These are phyloP conservation scores for Zopfochytrium polystomum DNA, from an alignment of 371 early-diverging fungal species.

Conservation along the genomic window DNA sequence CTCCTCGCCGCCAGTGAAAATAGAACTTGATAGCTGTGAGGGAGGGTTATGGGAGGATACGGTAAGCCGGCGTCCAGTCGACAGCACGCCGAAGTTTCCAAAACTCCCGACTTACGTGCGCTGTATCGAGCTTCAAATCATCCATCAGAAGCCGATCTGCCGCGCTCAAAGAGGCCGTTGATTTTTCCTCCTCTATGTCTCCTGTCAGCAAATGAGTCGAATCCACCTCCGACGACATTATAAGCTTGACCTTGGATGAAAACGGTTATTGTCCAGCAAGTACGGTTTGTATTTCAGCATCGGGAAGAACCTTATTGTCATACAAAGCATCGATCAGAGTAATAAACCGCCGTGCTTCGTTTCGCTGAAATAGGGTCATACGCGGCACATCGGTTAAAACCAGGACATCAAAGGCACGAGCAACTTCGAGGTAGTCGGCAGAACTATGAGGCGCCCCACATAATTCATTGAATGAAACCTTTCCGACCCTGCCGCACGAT, in stretches of 20 bases:
- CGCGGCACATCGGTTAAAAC: slow-evolving; percentile 81
- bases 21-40: slow-evolving; percentile 49
- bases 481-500: slow-evolving; percentile 59
- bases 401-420: slow-evolving; percentile 64
- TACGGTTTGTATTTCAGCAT: too few relatives aligned
- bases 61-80: neutral
- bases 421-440: slow-evolving; percentile 84
- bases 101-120: slow-evolving; percentile 11
- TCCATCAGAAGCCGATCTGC: slow-evolving; percentile 57
- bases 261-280: too few relatives aligned
- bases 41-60: slow-evolving; percentile 1
- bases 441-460: slow-evolving; percentile 80
- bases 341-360: slow-evolving; percentile 90
- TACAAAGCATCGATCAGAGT: slow-evolving; percentile 92
- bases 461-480: slow-evolving; percentile 73
- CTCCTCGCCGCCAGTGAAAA: slow-evolving; percentile 88
- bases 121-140: slow-evolving; percentile 52
- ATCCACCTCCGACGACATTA: slow-evolving; percentile 64
- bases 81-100: too few relatives aligned
- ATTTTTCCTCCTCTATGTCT: slow-evolving; percentile 40
- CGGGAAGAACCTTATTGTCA: slow-evolving; percentile 74
- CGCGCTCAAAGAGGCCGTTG: slow-evolving; percentile 14
- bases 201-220: slow-evolving; percentile 68
- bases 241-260: slow-evolving; percentile 39
- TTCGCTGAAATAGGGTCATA: slow-evolving; percentile 71